Conservation (phyloP, 768 basidiomycete genomes). For the Russula sp. region DNA sequence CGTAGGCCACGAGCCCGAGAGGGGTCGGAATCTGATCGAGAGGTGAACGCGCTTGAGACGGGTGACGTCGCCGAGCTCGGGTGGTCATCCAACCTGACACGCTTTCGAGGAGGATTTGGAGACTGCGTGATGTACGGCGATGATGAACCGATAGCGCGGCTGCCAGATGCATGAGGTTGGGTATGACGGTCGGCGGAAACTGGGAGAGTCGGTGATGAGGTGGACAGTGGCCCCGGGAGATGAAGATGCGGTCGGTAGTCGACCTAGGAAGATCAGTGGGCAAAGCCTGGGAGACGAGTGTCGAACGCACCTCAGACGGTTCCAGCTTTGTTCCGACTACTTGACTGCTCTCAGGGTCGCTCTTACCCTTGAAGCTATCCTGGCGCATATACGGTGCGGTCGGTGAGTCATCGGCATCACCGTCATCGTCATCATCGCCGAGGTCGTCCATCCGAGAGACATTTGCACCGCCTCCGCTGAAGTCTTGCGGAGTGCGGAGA, state of each 20-base stretch:
- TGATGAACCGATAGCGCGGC: slow-evolving; percentile 16
- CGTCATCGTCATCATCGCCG: slow-evolving; percentile 29
- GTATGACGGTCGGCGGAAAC: slow-evolving; percentile 28
- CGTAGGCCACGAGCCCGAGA: background rate
- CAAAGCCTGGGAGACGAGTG: slow-evolving; percentile 9
- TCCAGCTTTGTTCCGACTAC: slow-evolving; percentile 6
- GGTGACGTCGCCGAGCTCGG: slow-evolving; percentile 2
- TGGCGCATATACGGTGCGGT: slow-evolving; percentile 10
- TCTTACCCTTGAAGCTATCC: slow-evolving; percentile 20
- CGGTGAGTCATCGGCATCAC: slow-evolving; percentile 17
- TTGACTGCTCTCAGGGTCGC: slow-evolving; percentile 16
- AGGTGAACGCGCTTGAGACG: slow-evolving; percentile 1
- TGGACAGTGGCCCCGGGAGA: slow-evolving; percentile 3
- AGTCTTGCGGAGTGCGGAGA: slow-evolving; percentile 42
- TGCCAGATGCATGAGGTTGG: slow-evolving; percentile 14
- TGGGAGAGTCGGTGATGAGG: slow-evolving; percentile 22
- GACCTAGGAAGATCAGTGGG: slow-evolving; percentile 11
- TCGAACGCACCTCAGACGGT: slow-evolving; percentile 22
- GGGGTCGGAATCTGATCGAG: slow-evolving; percentile 3
- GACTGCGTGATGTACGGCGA: slow-evolving; percentile 6
- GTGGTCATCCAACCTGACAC: slow-evolving; percentile 7
- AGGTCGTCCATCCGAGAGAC: slow-evolving; percentile 33
- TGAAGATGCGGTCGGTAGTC: slow-evolving; percentile 22
- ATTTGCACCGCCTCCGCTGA: slow-evolving; percentile 30
- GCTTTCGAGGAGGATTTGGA: slow-evolving; percentile 17